Conservation (phyloP, 768 basidiomycete genomes). For the Neoboletus magnificus region DNA sequence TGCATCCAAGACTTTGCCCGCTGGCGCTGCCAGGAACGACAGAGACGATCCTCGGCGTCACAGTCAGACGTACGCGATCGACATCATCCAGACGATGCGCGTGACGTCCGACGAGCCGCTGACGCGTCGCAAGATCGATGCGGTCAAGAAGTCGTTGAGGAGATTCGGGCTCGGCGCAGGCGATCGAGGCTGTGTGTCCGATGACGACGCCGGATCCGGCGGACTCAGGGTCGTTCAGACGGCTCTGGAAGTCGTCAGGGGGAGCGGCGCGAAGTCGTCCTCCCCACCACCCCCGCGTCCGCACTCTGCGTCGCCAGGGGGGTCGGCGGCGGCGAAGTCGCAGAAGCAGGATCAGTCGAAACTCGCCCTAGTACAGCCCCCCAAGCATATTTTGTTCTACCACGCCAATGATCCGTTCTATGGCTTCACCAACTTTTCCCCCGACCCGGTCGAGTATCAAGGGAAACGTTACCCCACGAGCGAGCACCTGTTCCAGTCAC, state of each 20-base stretch:
- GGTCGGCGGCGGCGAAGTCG: conserved; percentile 1
- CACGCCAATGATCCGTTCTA: conserved; percentile 34
- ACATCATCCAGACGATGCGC: conserved; percentile 31
- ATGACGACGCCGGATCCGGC: conserved; percentile 20
- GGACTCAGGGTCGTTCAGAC: conserved; percentile 29
- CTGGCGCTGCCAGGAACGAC: background rate
- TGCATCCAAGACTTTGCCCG: background rate
- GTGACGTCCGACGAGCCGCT: conserved; percentile 28
- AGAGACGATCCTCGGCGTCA: background rate
- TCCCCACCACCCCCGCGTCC: conserved; percentile 15
- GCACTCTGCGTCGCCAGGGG: conserved; percentile 21
- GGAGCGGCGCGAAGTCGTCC: conserved; percentile 2
- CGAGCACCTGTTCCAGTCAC: conserved; percentile 47
- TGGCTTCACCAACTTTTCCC: conserved; percentile 44
- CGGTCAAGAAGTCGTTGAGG: conserved; percentile 29
- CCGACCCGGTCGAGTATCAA: conserved; percentile 38
- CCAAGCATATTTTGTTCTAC: conserved; percentile 32
- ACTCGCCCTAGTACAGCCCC: background rate
- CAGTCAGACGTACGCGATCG: conserved; percentile 25
- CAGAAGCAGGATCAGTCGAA: conserved; percentile 7
- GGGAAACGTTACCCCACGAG: conserved; percentile 43
- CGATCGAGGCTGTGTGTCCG: conserved; percentile 30
- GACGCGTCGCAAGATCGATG: conserved; percentile 25
- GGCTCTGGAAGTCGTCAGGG: conserved; percentile 22
- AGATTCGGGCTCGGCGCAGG: conserved; percentile 19